Base-by-base conservation (phyloP, 140 eudicot genomes). In the Senecio squalidus region DNA sequence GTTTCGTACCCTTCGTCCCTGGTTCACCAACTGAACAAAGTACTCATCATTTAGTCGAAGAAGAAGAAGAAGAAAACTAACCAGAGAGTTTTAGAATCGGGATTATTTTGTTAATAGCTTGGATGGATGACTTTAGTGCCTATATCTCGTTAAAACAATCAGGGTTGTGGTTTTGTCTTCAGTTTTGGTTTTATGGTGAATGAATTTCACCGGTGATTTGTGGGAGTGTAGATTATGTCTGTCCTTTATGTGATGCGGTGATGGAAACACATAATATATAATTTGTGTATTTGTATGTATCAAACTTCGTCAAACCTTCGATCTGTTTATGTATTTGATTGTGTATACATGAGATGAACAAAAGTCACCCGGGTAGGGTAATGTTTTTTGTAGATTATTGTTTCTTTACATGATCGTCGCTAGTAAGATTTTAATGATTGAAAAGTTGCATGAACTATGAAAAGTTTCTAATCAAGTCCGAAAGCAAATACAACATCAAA, bases 1-100 rank as follows among this genome's bases (percentile, higher is more conserved):
- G 97, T 56, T 89, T 89, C 2, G 97, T 82, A 9, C 97, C 97
- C 14, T 73, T 62, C 4, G 72, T 77, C 39, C 92, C 86, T 2
- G 92, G 92, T 44, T 89, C 95, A 5, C 97, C 95, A 1, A 82
- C 73, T 0, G 97, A 89, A 39, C 72, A 41, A 58, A 74, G 77
- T 71, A 23, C 59, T 10, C 73, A 47, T 49, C 33, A 64, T 40
- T 14, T 54, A 8, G 39, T 45, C 3, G 77, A 53, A 0, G 71
- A 68, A 47, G 78, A 47, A 62, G 77, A 53, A 0, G 71, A 68
- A 48, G 78, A 40, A 62, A 45, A 14, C 57, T 60, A 61, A 58
- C n/a, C n/a, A 47, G 9, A 28, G 24, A 22, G 34, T 29, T 28
- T 20, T 47, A 63, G 60, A 64, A n/a, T 64, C n/a, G 31, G 22